Evolutionary conservation across 495 filamentous ascomycete genomes (phyloP).

Genomic region (Baudoinia panamericana): DNA sequence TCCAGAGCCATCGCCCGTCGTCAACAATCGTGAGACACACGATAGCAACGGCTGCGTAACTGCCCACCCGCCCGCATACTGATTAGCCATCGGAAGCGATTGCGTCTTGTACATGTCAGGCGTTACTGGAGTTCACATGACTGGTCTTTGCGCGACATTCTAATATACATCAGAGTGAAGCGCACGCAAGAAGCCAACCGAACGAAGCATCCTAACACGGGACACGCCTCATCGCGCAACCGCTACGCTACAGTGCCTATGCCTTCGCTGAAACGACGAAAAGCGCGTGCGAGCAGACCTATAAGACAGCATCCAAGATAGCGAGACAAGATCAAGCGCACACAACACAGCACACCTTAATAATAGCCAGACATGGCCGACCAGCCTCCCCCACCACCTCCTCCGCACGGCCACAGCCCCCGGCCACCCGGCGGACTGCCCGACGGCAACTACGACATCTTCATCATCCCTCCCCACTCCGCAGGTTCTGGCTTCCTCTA

Average conservation of each 20-base stretch:
- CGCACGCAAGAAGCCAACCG: too few relatives aligned
- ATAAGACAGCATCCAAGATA: conserved; percentile 7
- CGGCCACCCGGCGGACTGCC: conserved; percentile 45
- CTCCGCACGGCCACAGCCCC: conserved; percentile 28
- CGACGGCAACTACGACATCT: conserved; percentile 85
- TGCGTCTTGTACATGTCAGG: too few relatives aligned
- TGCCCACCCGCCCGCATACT: too few relatives aligned
- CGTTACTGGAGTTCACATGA: too few relatives aligned
- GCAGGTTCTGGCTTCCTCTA: conserved; percentile 86
- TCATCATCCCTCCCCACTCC: conserved; percentile 90
- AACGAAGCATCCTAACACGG: too few relatives aligned
- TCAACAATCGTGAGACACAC: too few relatives aligned
- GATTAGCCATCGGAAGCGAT: too few relatives aligned
- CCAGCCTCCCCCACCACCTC: conserved; percentile 27
- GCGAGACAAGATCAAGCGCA: conserved; percentile 1
- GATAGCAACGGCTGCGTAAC: too few relatives aligned
- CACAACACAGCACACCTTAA: neutral
- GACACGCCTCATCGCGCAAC: too few relatives aligned
- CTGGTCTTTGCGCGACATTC: too few relatives aligned
- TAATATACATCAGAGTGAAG: too few relatives aligned
- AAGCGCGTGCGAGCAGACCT: conserved; percentile 8
- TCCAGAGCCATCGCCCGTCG: too few relatives aligned
- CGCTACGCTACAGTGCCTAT: conserved; percentile 20
- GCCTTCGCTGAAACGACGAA: conserved; percentile 12
- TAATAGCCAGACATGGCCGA: conserved; percentile 1